Conservation (phyloP, 2,329 filamentous ascomycete species). For the Paecilomyces fulvus region DNA sequence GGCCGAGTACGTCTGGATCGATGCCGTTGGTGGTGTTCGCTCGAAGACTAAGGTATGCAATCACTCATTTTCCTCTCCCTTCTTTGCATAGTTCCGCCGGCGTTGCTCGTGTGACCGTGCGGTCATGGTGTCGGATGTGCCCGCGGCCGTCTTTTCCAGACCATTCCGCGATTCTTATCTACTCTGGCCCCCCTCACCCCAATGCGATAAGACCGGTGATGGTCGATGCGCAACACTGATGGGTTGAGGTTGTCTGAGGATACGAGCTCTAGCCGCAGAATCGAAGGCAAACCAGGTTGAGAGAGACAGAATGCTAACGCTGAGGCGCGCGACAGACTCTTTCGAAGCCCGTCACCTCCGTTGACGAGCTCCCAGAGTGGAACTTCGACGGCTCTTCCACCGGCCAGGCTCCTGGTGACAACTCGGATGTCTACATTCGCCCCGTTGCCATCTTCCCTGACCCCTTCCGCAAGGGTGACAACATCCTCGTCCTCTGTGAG, state of each 20-base stretch:
- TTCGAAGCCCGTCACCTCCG: constrained; percentile 45
- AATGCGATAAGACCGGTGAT: not conserved
- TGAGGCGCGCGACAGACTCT: constrained; percentile 50
- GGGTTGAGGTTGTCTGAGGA: not conserved
- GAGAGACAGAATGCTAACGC: not conserved
- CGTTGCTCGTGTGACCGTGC: not conserved
- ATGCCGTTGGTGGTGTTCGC: constrained; percentile 70
- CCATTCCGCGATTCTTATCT: not conserved
- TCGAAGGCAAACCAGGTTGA: not conserved
- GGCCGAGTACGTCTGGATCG: constrained; percentile 97
- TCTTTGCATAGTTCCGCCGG: not conserved
- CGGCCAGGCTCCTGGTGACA: constrained; percentile 82
- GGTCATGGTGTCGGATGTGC: not conserved
- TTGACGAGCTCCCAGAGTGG: constrained; percentile 66
- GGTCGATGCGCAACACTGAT: not conserved
- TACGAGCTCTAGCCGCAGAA: not conserved
- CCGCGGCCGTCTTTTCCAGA: not conserved
- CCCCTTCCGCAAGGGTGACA: constrained; percentile 80
- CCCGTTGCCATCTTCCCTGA: constrained; percentile 84
- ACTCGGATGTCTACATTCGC: constrained; percentile 95
- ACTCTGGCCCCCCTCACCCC: not conserved
- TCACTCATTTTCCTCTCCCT: constrained; percentile 2
- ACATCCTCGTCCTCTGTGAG: constrained; percentile 90
- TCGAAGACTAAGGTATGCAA: constrained; percentile 90
- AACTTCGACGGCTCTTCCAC: constrained; percentile 88